Percentiles rank a stretch among this genome's conserved stretches.
Evolutionary conservation across 345 rosid genomes (phyloP).

Genomic region (Streptanthus diversifolius): DNA sequence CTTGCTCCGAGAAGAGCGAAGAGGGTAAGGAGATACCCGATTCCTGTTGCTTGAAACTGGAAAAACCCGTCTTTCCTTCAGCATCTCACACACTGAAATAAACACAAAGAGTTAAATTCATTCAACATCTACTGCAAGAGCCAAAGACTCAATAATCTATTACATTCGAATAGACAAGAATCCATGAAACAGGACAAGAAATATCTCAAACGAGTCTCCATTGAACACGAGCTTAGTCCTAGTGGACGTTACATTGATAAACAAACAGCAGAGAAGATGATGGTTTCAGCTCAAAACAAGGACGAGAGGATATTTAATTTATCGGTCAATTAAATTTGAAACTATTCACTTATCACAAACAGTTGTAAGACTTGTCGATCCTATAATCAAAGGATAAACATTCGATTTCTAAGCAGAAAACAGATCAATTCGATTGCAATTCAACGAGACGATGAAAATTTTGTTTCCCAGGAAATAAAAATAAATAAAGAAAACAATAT

Average conservation of each 20-base stretch:
- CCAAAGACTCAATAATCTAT: not conserved
- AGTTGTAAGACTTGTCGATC: slow-evolving; percentile 6
- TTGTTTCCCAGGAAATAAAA: not conserved
- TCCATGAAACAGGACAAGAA: not conserved
- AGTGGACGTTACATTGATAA: not conserved
- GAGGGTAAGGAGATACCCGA: slow-evolving; percentile 52
- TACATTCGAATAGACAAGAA: not conserved
- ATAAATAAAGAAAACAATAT: not conserved
- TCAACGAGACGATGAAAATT: not conserved
- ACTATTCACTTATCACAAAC: slow-evolving; percentile 29
- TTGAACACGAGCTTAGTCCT: not conserved
- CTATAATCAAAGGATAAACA: not conserved
- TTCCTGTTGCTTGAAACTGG: slow-evolving; percentile 32
- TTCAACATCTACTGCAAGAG: not conserved
- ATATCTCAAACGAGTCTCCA: not conserved
- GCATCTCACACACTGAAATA: slow-evolving; percentile 38
- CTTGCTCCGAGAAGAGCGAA: slow-evolving; percentile 35
- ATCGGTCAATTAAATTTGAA: not conserved
- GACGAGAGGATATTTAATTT: not conserved
- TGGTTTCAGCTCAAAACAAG: not conserved
- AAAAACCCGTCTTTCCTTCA: slow-evolving; percentile 44
- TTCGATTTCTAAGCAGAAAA: not conserved
- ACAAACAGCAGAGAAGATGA: not conserved
- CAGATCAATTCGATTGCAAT: slow-evolving; percentile 32
- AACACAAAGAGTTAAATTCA: not conserved